These are phyloP conservation scores for Gracilaria caudata DNA, from an alignment of 23 red algal genomes.

Conservation along the genomic window DNA sequence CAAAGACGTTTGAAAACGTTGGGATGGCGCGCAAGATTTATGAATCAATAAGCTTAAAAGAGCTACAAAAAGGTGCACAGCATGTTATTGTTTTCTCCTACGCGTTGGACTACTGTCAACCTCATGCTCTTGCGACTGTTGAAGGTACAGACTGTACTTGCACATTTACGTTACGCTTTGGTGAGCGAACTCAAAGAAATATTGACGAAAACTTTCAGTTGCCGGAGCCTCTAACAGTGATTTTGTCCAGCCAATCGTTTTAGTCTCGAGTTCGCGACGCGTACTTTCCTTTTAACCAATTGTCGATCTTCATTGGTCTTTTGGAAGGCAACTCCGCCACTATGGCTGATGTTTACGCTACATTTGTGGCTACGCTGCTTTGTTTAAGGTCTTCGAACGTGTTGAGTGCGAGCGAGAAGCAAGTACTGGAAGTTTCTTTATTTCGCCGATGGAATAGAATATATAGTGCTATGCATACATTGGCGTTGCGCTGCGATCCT, in stretches of 20 bases:
- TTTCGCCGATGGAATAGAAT: slow-evolving; percentile 1
- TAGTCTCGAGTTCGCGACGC: slow-evolving; percentile 6
- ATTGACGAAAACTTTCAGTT: slow-evolving; percentile 7
- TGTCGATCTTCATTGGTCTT: slow-evolving; percentile 10
- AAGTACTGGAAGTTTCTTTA: background rate
- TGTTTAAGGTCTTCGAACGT: background rate
- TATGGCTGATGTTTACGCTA: slow-evolving; percentile 23
- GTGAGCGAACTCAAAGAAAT: background rate
- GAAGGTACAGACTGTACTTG: slow-evolving; percentile 3
- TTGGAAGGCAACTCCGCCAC: background rate
- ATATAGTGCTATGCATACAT: background rate
- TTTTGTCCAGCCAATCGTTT: background rate
- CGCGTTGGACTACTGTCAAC: slow-evolving; percentile 18
- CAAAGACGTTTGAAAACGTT: background rate
- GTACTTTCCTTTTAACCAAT: background rate
- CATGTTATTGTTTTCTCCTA: slow-evolving; percentile 31
- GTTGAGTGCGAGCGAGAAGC: background rate
- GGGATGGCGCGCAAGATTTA: slow-evolving; percentile 16
- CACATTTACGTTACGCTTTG: slow-evolving; percentile 2
- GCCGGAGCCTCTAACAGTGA: background rate
- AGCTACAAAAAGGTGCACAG: background rate
- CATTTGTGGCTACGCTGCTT: slow-evolving; percentile 6
- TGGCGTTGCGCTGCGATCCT: slow-evolving; percentile 21
- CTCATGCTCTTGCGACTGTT: slow-evolving; percentile 7
- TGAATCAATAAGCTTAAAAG: slow-evolving; percentile 5